Conservation (phyloP, 805 yeast genomes). For the Tetrapisispora namnaoensis region DNA sequence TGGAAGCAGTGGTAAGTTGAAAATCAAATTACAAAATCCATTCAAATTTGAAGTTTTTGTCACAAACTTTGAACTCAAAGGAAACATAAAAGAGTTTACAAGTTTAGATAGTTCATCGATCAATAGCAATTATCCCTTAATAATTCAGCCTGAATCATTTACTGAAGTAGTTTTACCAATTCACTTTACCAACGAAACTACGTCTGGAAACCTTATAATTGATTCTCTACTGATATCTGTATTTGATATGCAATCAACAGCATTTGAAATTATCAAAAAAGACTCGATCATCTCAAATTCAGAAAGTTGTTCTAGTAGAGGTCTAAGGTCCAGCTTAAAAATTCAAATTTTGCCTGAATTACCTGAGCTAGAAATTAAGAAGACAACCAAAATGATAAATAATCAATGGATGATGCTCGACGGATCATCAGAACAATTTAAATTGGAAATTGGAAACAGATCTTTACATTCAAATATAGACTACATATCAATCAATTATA, state of each 20-base stretch:
- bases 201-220: conserved; percentile 6
- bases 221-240: conserved; percentile 16
- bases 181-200: conserved; percentile 12
- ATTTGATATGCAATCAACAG: conserved; percentile 13
- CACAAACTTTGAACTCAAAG: conserved; percentile 35
- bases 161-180: conserved; percentile 28
- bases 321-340: conserved; percentile 3
- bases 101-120: conserved; percentile 13
- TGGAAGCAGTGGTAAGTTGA: conserved; percentile 53
- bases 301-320: conserved; percentile 3
- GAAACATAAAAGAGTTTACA: conserved; percentile 23
- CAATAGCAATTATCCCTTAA: conserved; percentile 18
- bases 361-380: conserved; percentile 22
- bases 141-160: conserved; percentile 32
- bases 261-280: conserved; percentile 10
- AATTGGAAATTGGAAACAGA: conserved; percentile 18
- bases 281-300: conserved; percentile 4
- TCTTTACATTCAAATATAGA: conserved; percentile 21
- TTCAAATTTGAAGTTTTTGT: conserved; percentile 64
- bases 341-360: conserved; percentile 23
- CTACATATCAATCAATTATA: conserved; percentile 15
- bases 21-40: conserved; percentile 63
- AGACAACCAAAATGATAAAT: conserved; percentile 16
- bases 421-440: conserved; percentile 19
- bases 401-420: conserved; percentile 25